Evolutionary conservation across 257 asterid genomes (phyloP).

Genomic region (Rhazya stricta): DNA sequence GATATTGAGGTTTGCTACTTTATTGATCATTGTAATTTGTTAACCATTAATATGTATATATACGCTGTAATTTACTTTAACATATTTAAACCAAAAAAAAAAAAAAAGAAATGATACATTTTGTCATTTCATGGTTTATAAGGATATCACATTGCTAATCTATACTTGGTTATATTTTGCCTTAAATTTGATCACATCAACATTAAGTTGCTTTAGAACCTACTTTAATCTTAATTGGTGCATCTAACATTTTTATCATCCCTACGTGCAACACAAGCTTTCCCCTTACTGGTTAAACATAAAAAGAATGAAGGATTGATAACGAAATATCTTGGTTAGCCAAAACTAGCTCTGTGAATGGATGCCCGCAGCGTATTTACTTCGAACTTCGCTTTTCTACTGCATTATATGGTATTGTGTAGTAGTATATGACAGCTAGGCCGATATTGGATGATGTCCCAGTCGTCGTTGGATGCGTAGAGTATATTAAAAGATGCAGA

Average conservation of each 20-base stretch:
- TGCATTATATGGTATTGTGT: neutral
- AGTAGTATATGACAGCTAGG: neutral
- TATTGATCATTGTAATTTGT: neutral
- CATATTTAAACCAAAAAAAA: neutral
- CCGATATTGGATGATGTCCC: neutral
- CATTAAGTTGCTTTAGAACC: neutral
- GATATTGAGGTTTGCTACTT: conserved; percentile 52
- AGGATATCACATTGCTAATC: neutral
- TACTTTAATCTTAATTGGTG: neutral
- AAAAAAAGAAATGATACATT: neutral
- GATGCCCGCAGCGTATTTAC: neutral
- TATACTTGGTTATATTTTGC: neutral
- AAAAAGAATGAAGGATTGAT: neutral
- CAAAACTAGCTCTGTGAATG: neutral
- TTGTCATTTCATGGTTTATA: neutral
- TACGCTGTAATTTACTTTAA: neutral
- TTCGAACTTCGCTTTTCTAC: neutral
- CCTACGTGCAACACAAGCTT: neutral
- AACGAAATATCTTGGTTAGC: neutral
- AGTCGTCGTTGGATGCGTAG: neutral
- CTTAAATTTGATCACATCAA: neutral
- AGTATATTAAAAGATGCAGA: neutral
- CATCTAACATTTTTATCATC: neutral
- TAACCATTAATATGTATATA: neutral
- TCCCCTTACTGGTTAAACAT: neutral